Evolutionary conservation across 2,329 filamentous ascomycete species (phyloP), one percentile per base, ranked within the genome.

Genomic region (Corinectria fuckeliana): DNA sequence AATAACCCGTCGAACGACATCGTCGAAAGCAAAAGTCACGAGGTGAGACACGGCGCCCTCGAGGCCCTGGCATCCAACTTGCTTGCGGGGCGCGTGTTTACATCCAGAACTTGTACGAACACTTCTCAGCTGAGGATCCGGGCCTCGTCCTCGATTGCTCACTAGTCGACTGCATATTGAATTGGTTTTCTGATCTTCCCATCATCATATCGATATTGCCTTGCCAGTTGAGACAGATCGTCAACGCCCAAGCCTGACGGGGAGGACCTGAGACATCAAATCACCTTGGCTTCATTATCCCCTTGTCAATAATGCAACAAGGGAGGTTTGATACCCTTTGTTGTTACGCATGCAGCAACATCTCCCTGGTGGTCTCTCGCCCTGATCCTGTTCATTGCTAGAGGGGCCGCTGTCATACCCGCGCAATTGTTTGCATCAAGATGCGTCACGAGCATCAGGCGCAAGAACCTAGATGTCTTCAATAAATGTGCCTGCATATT

Each of bases 371-470:
- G n/a, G 7, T 38, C 1, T 18, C 5, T 18, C 36, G n/a, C n/a
- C 36, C 7, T 38, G 36, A 38, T 9, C 20, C 20, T 20, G 36
- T 18, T 3, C 36, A n/a, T 38, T 38, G 36, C 11, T 14, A 16
- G 14, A 6, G 8, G 3, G 6, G 36, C 36, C 2, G 36, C 30
- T 14, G 11, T 32, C 30, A 13, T 16, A 38, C 16, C 36, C 36
- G 36, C 16, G 16, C 16, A 16, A n/a, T 38, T 38, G 16, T 44
- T 26, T 16, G 23, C 16, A 32, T 32, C 11, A 13, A 14, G 3
- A 4, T 32, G 30, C n/a, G n/a, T 3, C 30, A 13, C 11, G 30
- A 14, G 5, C 30, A 32, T 32, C 30, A 98, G 66, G 95, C 95
- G 45, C 93, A 34, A 44, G 3, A 48, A 36, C 39, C 30, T 34